phyloP scores from a whole-genome alignment of 2,329 filamentous ascomycete species.

The Parastagonospora avenae region DNA sequence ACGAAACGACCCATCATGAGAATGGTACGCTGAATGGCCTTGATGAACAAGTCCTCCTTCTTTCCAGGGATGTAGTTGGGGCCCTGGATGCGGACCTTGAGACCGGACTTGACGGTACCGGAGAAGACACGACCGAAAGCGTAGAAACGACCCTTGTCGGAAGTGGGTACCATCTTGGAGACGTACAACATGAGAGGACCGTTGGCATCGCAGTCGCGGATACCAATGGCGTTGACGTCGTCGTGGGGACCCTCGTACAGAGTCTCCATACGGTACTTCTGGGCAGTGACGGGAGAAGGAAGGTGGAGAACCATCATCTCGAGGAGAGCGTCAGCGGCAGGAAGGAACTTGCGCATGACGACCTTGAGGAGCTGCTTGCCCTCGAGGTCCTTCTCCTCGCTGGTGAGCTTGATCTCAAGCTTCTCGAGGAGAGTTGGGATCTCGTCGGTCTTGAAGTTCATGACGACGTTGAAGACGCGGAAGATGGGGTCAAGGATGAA shows the following conservation, averaged over 20 bases:
- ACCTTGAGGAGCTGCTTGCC: slow-evolving; percentile 98
- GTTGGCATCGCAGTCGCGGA: slow-evolving; percentile 98
- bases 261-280: slow-evolving; percentile 97
- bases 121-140: slow-evolving; percentile 99
- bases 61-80: slow-evolving; percentile 98
- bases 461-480: slow-evolving; percentile 95
- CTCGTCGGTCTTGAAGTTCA: slow-evolving; percentile 99
- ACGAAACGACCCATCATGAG: slow-evolving; percentile 99
- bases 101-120: slow-evolving; percentile 94
- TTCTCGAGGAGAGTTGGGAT: slow-evolving; percentile 82
- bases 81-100: slow-evolving; percentile 99
- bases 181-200: slow-evolving; percentile 99
- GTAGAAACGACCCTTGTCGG: slow-evolving; percentile 99
- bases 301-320: slow-evolving; percentile 99
- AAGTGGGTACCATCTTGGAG: slow-evolving; percentile 99
- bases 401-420: slow-evolving; percentile 88
- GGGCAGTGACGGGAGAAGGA: slow-evolving; percentile 91
- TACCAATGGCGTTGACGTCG: slow-evolving; percentile 91
- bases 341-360: slow-evolving; percentile 98
- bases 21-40: slow-evolving; percentile 99
- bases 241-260: slow-evolving; percentile 97
- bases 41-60: slow-evolving; percentile 99
- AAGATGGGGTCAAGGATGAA: slow-evolving; percentile 99
- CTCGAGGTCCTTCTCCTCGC: slow-evolving; percentile 89
- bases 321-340: slow-evolving; percentile 94